Conservation (phyloP, 176 grass and related monocot genomes). For the Avena atlantica region DNA sequence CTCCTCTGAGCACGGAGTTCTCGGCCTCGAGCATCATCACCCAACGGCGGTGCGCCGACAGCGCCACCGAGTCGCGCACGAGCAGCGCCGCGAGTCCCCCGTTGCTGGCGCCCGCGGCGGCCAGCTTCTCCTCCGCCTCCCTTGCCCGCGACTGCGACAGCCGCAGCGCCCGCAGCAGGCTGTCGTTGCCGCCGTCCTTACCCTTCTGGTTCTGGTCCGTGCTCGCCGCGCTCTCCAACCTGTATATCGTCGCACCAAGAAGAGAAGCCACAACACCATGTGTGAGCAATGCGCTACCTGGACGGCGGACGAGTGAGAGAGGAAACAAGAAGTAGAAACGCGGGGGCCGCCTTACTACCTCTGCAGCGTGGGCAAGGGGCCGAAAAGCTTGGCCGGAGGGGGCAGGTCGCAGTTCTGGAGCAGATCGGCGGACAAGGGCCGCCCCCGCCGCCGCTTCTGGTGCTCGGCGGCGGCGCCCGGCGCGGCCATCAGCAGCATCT, state of each 20-base stretch:
- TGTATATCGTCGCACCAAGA: background rate
- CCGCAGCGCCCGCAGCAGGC: constrained; percentile 70
- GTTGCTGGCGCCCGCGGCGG: constrained; percentile 53
- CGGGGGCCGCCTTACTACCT: background rate
- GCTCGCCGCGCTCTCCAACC: constrained; percentile 44
- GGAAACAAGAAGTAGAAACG: background rate
- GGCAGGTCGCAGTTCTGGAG: constrained; percentile 97
- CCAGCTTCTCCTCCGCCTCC: constrained; percentile 74
- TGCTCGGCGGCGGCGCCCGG: constrained; percentile 25
- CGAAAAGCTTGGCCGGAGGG: constrained; percentile 83
- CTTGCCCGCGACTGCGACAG: constrained; percentile 95
- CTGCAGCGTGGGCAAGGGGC: constrained; percentile 43
- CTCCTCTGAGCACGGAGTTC: constrained; percentile 56
- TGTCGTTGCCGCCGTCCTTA: constrained; percentile 1
- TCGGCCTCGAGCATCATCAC: constrained; percentile 84
- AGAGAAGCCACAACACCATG: background rate
- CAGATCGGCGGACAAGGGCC: constrained; percentile 55
- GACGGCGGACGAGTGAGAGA: background rate
- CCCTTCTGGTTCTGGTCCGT: constrained; percentile 13
- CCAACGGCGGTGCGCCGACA: constrained; percentile 88
- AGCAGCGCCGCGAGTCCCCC: constrained; percentile 62
- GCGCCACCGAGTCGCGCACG: constrained; percentile 67
- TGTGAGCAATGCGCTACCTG: background rate
- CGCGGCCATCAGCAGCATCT: constrained; percentile 64
- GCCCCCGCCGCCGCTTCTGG: background rate